Conservation (phyloP, 352 stramenopile species). For the Globisporangium polare region DNA sequence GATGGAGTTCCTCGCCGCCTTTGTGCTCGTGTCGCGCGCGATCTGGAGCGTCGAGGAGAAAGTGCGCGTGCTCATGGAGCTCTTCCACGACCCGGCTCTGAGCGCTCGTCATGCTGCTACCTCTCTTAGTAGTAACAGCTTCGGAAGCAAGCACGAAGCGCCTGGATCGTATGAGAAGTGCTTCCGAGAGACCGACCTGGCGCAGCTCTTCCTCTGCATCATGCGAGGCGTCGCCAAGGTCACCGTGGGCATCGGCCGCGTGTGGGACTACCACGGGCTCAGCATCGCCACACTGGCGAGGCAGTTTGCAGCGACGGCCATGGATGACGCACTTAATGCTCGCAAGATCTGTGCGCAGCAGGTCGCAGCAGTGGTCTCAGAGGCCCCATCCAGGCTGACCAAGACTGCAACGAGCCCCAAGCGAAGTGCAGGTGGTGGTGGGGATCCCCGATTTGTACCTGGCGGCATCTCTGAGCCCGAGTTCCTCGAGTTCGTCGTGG, state of each 20-base stretch:
- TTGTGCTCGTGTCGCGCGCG: conserved; percentile 52
- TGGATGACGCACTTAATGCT: conserved; percentile 10
- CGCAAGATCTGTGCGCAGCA: background rate
- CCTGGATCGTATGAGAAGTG: conserved; percentile 8
- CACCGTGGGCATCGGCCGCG: conserved; percentile 37
- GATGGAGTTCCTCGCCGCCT: conserved; percentile 55
- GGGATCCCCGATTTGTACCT: background rate
- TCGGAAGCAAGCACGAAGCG: conserved; percentile 8
- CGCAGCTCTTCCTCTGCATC: conserved; percentile 46
- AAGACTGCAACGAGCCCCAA: conserved; percentile 1
- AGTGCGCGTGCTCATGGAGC: conserved; percentile 36
- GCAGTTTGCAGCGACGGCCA: conserved; percentile 17
- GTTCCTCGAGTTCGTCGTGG: conserved; percentile 29
- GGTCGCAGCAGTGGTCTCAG: background rate
- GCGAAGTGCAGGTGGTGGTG: too few relatives aligned
- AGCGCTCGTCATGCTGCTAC: conserved; percentile 16
- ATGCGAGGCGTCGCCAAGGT: conserved; percentile 51
- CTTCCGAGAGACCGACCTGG: conserved; percentile 55
- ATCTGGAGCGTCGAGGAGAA: conserved; percentile 67
- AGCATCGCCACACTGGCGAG: conserved; percentile 17
- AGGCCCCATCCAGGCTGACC: conserved; percentile 1
- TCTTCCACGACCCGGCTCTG: conserved; percentile 47
- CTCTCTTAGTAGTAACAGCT: conserved; percentile 9
- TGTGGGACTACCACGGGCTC: conserved; percentile 36
- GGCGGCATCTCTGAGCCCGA: conserved; percentile 21